Base-by-base conservation (phyloP, 805 yeast genomes). In the Candida gorgasii region DNA sequence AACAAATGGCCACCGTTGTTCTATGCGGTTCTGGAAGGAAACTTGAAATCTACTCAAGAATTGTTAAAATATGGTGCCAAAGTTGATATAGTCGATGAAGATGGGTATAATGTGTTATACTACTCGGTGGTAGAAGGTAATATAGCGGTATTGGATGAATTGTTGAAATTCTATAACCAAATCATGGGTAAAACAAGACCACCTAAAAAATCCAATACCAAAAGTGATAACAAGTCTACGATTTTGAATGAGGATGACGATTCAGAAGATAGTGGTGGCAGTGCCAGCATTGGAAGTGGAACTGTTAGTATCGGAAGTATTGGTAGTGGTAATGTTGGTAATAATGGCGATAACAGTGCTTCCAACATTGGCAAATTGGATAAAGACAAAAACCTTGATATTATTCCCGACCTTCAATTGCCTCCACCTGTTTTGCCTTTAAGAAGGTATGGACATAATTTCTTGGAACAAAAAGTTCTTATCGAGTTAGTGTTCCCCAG, bases 381-480 rank as follows among this genome's bases (percentile, higher is more conserved):
- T 32, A 50, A 29, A n/a, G 38, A 35, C 53, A 63, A 36, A 17
- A 72, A 68, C 28, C 67, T 79, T 6, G 95, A 89, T 50, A 75
- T 81, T 13, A 92, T 93, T 41, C 98, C 99, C 0, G 96, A 89
- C 54, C 75, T 93, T 37, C 80, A 89, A 16, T 72, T 93, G 44
- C 99, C 99, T 0, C 99, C 99, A 1, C 99, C 99, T 3, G 88
- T 93, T 41, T 80, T 93, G 39, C 99, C 99, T 0, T 68, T 93
- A 41, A 76, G 97, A 54, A 79, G 95, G 54, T 93, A 93, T 59
- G 99, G 99, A 12, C 99, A 93, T 63, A 93, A 89, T 61, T 93
- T 89, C 68, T 67, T 93, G 55, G 98, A 93, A 58, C 87, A 86
- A 59, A 89, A 88, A 61, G 88, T 88, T 4, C 80, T 89, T 48